phyloP scores from a whole-genome alignment of 345 rosid species.

The Populus ilicifolia region DNA sequence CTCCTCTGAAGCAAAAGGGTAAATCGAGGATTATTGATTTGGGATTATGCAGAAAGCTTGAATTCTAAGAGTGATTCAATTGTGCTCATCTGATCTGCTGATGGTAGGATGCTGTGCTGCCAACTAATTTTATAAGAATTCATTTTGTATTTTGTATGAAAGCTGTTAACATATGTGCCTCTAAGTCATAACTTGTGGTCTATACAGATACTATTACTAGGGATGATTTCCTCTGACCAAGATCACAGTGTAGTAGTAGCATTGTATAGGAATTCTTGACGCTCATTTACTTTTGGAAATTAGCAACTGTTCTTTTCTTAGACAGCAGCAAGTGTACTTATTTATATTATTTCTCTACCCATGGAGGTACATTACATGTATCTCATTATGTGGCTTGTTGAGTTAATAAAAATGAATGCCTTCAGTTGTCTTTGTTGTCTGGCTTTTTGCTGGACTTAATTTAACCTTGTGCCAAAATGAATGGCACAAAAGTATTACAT shows the following conservation, averaged over 20 bases:
- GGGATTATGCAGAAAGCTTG: constrained; percentile 56
- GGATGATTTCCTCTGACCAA: constrained; percentile 2
- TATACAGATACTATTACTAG: background rate
- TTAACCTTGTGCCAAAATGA: background rate
- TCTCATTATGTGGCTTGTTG: background rate
- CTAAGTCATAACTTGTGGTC: constrained; percentile 10
- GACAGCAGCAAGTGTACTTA: constrained; percentile 1
- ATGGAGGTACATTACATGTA: background rate
- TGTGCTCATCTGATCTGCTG: constrained; percentile 9
- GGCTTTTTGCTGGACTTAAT: background rate
- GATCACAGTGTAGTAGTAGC: constrained; percentile 11
- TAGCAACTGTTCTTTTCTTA: constrained; percentile 9
- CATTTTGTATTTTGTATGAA: constrained; percentile 8
- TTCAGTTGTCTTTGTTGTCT: background rate
- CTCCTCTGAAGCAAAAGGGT: constrained; percentile 47
- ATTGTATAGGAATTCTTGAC: constrained; percentile 27
- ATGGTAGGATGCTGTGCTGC: background rate
- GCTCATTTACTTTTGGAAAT: constrained; percentile 5
- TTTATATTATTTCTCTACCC: background rate
- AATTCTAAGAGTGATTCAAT: constrained; percentile 30
- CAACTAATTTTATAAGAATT: constrained; percentile 12
- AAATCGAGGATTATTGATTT: constrained; percentile 37
- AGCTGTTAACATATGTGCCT: constrained; percentile 12
- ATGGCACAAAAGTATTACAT: background rate
- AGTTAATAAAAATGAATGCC: background rate